Evolutionary conservation across 192 early-diverging fungal species (phyloP).

Genomic region (Linnemannia hyalina): DNA sequence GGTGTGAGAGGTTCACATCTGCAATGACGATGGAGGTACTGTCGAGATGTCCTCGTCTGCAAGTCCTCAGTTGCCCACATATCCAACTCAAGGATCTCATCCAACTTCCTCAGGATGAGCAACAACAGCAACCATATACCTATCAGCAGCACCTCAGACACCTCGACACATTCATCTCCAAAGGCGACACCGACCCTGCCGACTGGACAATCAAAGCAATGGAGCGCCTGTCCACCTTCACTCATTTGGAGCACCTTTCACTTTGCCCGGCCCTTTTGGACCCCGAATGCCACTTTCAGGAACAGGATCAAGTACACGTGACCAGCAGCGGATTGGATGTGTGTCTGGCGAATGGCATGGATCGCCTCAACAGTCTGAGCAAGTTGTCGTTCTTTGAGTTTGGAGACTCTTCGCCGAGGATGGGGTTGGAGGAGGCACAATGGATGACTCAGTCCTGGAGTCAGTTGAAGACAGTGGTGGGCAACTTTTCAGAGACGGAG

Average conservation of each 20-base stretch:
- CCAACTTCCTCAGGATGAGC: not conserved
- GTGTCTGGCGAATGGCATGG: not conserved
- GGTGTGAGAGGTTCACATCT: not conserved
- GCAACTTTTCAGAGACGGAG: not conserved
- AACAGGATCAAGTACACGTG: not conserved
- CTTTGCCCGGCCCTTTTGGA: not conserved
- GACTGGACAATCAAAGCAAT: not conserved
- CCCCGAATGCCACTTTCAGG: not conserved
- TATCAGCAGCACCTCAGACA: not conserved
- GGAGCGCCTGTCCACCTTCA: not conserved
- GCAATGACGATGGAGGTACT: not conserved
- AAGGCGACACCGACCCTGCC: not conserved
- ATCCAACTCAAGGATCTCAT: not conserved
- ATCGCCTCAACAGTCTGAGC: not conserved
- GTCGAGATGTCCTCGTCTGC: not conserved
- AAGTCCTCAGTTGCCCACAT: not conserved
- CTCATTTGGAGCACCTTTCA: not conserved
- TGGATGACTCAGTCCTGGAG: not conserved
- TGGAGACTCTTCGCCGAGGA: not conserved
- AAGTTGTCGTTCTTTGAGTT: not conserved
- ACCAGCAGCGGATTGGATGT: not conserved
- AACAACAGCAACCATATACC: not conserved
- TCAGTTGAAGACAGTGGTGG: not conserved
- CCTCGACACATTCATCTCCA: not conserved
- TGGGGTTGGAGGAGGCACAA: not conserved